Evolutionary conservation across 2,329 filamentous ascomycete genomes (phyloP).

Genomic region (Macroventuria anomochaeta): DNA sequence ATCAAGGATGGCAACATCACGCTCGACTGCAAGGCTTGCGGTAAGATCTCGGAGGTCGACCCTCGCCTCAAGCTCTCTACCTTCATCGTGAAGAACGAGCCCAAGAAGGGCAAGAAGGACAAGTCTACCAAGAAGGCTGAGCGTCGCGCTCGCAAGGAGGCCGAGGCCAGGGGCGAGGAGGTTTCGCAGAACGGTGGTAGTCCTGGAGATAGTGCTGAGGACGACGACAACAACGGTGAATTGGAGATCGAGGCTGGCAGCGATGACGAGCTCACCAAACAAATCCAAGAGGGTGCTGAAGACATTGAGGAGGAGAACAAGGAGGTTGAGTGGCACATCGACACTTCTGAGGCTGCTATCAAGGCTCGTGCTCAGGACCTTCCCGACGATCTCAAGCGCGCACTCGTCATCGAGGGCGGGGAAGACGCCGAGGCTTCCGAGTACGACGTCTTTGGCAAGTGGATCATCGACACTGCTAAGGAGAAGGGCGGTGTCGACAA

Average conservation of each 20-base stretch:
- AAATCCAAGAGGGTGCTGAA: slow-evolving; percentile 70
- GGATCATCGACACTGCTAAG: slow-evolving; percentile 80
- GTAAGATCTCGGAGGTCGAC: slow-evolving; percentile 89
- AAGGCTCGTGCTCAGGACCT: slow-evolving; percentile 92
- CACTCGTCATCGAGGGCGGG: slow-evolving; percentile 82
- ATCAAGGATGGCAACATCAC: slow-evolving; percentile 93
- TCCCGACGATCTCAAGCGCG: slow-evolving; percentile 92
- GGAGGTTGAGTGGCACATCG: slow-evolving; percentile 93
- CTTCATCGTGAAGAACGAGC: slow-evolving; percentile 96
- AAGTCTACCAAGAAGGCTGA: slow-evolving; percentile 90
- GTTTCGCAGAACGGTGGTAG: slow-evolving; percentile 62
- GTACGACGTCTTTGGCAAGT: slow-evolving; percentile 92
- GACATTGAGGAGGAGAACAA: slow-evolving; percentile 79
- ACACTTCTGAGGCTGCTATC: slow-evolving; percentile 94
- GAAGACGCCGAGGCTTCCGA: slow-evolving; percentile 81
- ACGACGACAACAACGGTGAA: slow-evolving; percentile 71
- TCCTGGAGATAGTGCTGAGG: slow-evolving; percentile 71
- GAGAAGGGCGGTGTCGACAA: slow-evolving; percentile 76
- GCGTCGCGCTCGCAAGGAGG: slow-evolving; percentile 83
- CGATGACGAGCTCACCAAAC: slow-evolving; percentile 89
- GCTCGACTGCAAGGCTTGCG: slow-evolving; percentile 98
- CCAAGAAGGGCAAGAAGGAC: slow-evolving; percentile 94
- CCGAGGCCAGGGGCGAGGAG: slow-evolving; percentile 62
- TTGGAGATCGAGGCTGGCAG: slow-evolving; percentile 74
- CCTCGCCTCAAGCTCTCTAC: slow-evolving; percentile 93